Conservation (phyloP, 495 filamentous ascomycete genomes). For the Neurospora sp. region DNA sequence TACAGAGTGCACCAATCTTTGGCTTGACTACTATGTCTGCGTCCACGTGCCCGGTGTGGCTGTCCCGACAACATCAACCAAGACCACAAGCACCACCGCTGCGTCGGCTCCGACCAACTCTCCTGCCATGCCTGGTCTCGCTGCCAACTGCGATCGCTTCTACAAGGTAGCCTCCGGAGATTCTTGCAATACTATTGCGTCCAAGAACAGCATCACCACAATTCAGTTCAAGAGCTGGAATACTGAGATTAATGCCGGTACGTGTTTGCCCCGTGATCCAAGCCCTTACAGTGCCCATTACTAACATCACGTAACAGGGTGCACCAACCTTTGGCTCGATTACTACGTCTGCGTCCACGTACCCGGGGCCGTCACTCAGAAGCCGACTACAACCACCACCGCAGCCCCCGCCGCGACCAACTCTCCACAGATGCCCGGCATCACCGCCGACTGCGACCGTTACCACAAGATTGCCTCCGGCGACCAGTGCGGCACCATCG, state of each 20-base stretch:
- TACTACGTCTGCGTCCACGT: slow-evolving; percentile 11
- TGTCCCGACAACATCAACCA: neutral
- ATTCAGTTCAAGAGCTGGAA: slow-evolving; percentile 24
- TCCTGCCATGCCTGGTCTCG: slow-evolving; percentile 25
- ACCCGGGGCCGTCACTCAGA: neutral
- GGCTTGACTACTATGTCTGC: slow-evolving; percentile 8
- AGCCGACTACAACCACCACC: neutral
- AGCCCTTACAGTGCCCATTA: slow-evolving; percentile 13
- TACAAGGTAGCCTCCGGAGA: slow-evolving; percentile 30
- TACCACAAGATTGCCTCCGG: slow-evolving; percentile 29
- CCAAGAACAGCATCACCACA: slow-evolving; percentile 16
- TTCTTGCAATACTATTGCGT: slow-evolving; percentile 29
- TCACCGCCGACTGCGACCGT: slow-evolving; percentile 28
- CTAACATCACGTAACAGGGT: slow-evolving; percentile 2
- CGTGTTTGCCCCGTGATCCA: slow-evolving; percentile 23
- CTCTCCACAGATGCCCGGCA: slow-evolving; percentile 16
- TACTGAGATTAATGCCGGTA: slow-evolving; percentile 27
- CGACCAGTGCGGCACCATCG: slow-evolving; percentile 34
- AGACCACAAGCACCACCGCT: neutral
- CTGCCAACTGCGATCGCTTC: slow-evolving; percentile 30
- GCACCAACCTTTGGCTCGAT: slow-evolving; percentile 5
- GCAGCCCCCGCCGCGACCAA: slow-evolving; percentile 30
- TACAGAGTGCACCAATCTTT: slow-evolving; percentile 3
- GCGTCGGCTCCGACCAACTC: neutral
- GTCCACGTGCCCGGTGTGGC: slow-evolving; percentile 23